Evolutionary conservation across 306 rosid genomes (phyloP).

Genomic region (Castanea mollissima): DNA sequence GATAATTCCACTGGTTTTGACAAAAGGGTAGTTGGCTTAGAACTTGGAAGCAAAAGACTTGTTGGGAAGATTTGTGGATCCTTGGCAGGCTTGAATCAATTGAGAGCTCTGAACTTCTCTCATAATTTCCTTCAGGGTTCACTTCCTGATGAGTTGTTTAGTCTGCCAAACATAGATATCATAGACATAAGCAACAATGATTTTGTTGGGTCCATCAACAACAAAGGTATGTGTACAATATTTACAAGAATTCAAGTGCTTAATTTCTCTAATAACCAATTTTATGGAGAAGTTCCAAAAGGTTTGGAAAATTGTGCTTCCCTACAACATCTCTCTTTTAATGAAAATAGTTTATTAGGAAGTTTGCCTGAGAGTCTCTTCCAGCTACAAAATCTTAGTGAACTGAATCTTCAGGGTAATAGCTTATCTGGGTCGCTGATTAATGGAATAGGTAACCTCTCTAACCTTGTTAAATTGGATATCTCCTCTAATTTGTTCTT

Average conservation of each 20-base stretch:
- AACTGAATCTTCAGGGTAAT: conserved; percentile 18
- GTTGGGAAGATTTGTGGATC: conserved; percentile 4
- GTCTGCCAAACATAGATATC: conserved; percentile 15
- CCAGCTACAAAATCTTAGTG: background rate
- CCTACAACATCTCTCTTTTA: background rate
- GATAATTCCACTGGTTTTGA: background rate
- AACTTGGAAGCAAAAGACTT: conserved; percentile 9
- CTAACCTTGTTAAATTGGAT: conserved; percentile 25
- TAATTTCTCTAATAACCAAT: conserved; percentile 7
- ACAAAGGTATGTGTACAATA: conserved; percentile 3
- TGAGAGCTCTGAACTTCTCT: conserved; percentile 24
- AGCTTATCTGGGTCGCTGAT: conserved; percentile 13
- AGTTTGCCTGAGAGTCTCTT: conserved; percentile 3
- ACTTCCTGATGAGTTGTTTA: conserved; percentile 7
- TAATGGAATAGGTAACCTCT: conserved; percentile 25
- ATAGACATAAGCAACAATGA: conserved; percentile 27
- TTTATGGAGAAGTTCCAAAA: conserved; percentile 13
- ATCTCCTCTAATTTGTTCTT: conserved; percentile 26
- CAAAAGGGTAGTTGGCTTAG: conserved; percentile 21
- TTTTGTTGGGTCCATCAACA: background rate
- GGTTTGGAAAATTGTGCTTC: conserved; percentile 10
- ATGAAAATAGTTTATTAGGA: background rate
- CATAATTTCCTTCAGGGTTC: conserved; percentile 2
- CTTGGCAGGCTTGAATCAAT: conserved; percentile 19
- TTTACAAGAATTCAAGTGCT: background rate